These are phyloP conservation scores for Alloascoidea hylecoeti DNA, from an alignment of 805 yeast genomes.

Conservation along the genomic window DNA sequence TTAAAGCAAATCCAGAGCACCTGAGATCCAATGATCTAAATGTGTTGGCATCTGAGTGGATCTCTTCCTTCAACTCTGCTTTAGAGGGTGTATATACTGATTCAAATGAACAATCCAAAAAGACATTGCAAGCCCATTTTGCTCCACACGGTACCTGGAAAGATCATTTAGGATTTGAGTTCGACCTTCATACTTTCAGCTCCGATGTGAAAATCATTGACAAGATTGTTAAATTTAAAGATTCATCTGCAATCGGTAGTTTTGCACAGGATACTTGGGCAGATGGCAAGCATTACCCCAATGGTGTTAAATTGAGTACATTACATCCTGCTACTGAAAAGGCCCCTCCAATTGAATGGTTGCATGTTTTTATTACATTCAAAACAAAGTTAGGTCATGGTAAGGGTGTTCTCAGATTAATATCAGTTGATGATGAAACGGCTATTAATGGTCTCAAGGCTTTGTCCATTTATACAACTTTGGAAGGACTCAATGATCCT, in stretches of 20 bases:
- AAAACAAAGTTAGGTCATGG: conserved; percentile 19
- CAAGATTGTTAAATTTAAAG: conserved; percentile 7
- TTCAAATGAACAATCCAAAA: conserved; percentile 5
- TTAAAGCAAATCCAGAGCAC: conserved; percentile 14
- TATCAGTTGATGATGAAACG: conserved; percentile 15
- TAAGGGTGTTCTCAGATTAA: conserved; percentile 18
- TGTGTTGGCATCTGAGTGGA: conserved; percentile 17
- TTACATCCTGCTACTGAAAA: conserved; percentile 15
- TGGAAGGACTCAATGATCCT: conserved; percentile 17
- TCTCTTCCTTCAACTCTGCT: conserved; percentile 15
- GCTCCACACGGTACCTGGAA: conserved; percentile 20
- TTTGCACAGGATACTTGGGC: conserved; percentile 17
- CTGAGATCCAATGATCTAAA: conserved; percentile 13
- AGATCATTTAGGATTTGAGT: conserved; percentile 20
- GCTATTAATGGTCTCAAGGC: conserved; percentile 18
- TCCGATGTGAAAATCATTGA: conserved; percentile 17
- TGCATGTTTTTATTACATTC: conserved; percentile 18
- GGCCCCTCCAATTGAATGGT: conserved; percentile 21
- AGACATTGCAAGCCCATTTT: conserved; percentile 15
- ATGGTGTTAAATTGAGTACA: conserved; percentile 16
- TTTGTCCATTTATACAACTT: conserved; percentile 18
- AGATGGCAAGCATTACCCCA: conserved; percentile 15
- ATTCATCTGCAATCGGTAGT: conserved; percentile 13
- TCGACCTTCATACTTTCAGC: conserved; percentile 19
- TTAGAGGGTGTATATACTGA: conserved; percentile 7